Percentiles rank a stretch among this genome's conserved stretches.
Evolutionary conservation across 768 basidiomycete species (phyloP).

Genomic region (Pseudohyphozyma bogoriensis): DNA sequence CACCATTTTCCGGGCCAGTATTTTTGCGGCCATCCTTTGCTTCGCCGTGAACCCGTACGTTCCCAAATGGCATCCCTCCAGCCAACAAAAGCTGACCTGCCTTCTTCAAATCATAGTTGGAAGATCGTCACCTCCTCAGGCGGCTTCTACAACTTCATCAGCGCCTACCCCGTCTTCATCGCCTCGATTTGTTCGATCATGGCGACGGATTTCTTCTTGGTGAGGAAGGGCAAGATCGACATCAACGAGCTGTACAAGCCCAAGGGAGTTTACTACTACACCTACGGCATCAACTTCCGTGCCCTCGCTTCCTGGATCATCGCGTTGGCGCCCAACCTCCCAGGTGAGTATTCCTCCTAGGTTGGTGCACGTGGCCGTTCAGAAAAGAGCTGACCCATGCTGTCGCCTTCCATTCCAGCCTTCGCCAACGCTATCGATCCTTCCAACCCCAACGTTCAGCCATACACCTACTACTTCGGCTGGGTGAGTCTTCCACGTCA

Average conservation of each 20-base stretch:
- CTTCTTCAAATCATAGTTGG: too few relatives aligned
- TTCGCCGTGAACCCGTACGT: neutral
- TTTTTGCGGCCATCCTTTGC: constrained; percentile 32
- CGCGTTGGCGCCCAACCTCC: constrained; percentile 34
- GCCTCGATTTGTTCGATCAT: constrained; percentile 13
- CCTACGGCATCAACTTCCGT: constrained; percentile 34
- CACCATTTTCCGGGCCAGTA: constrained; percentile 34
- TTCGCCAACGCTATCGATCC: too few relatives aligned
- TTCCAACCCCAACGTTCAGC: too few relatives aligned
- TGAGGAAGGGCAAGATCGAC: constrained; percentile 24
- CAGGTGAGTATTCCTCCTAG: too few relatives aligned
- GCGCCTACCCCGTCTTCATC: neutral
- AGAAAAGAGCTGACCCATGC: too few relatives aligned
- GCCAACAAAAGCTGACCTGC: too few relatives aligned
- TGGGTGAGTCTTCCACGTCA: too few relatives aligned
- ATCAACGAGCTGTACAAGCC: constrained; percentile 31
- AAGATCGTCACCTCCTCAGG: constrained; percentile 31
- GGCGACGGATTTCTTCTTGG: constrained; percentile 27
- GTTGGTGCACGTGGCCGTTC: too few relatives aligned
- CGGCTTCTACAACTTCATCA: constrained; percentile 28
- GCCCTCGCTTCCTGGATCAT: constrained; percentile 32
- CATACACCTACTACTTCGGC: too few relatives aligned
- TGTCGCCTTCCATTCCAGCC: too few relatives aligned
- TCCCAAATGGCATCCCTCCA: too few relatives aligned
- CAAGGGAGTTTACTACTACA: constrained; percentile 33